These are phyloP conservation scores for Sporothrix phasma DNA, from an alignment of 2,329 filamentous ascomycete genomes.

Conservation along the genomic window DNA sequence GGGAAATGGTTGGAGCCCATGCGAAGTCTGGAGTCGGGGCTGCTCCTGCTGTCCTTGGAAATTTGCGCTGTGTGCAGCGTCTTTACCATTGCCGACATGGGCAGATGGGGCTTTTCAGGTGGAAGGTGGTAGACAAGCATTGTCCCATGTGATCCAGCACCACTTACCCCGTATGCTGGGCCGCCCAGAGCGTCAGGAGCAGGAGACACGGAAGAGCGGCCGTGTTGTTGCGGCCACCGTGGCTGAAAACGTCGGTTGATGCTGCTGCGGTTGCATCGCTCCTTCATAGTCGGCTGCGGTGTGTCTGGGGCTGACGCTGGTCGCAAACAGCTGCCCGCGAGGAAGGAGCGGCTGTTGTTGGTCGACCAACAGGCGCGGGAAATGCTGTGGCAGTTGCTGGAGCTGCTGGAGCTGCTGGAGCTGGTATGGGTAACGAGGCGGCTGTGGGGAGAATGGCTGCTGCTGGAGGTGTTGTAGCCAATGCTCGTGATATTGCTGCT, in stretches of 20 bases:
- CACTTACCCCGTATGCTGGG: not conserved
- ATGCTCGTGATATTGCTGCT: conserved; percentile 16
- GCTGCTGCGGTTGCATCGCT: not conserved
- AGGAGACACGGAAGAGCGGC: not conserved
- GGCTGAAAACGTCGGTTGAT: not conserved
- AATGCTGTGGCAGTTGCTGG: conserved; percentile 3
- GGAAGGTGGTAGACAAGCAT: not conserved
- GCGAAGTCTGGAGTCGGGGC: not conserved
- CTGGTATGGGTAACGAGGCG: not conserved
- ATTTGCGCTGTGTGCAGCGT: not conserved
- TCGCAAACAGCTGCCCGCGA: not conserved
- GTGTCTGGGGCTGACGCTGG: not conserved
- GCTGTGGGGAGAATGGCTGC: not conserved
- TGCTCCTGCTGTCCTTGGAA: not conserved
- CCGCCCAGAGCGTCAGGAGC: not conserved
- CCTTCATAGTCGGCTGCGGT: not conserved
- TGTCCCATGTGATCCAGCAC: not conserved
- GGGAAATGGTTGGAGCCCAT: not conserved
- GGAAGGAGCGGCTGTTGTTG: conserved; percentile 12
- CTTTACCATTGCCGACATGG: not conserved
- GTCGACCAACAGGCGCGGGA: not conserved
- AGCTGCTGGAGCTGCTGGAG: conserved; percentile 7
- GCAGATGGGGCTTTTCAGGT: not conserved
- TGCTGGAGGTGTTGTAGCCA: not conserved
- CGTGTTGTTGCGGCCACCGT: not conserved